phyloP scores from a whole-genome alignment of 257 asterid species.

The Solanum chaucha region DNA sequence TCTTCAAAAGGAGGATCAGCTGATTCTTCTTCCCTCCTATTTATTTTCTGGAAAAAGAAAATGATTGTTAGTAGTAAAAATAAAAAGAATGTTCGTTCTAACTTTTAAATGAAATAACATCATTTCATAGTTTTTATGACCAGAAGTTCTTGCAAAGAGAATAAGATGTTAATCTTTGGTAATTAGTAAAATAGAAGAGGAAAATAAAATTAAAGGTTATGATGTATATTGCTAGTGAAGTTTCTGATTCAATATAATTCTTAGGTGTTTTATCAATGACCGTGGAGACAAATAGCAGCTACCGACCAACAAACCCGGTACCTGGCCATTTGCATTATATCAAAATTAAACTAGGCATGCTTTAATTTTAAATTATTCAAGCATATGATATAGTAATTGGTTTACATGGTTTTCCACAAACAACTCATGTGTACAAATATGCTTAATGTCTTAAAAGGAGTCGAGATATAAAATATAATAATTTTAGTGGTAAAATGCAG shows the following conservation, averaged over 20 bases:
- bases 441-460: background rate
- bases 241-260: background rate
- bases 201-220: background rate
- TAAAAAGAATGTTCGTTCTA: background rate
- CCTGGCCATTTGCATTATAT: background rate
- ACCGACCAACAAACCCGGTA: background rate
- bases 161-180: background rate
- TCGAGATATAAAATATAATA: no score
- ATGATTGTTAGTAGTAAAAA: background rate
- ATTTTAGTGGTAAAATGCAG: background rate
- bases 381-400: background rate
- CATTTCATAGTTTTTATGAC: no score
- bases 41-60: constrained; percentile 6
- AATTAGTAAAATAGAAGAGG: background rate
- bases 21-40: constrained; percentile 35
- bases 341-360: background rate
- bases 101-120: no score
- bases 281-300: background rate
- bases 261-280: background rate
- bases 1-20: constrained; percentile 70
- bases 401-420: background rate
- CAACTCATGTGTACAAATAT: background rate
- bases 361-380: background rate
- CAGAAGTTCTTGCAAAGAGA: no score
- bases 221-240: background rate